phyloP scores from a whole-genome alignment of 2,329 filamentous ascomycete genomes.

The Hymenoscyphus repandus region DNA sequence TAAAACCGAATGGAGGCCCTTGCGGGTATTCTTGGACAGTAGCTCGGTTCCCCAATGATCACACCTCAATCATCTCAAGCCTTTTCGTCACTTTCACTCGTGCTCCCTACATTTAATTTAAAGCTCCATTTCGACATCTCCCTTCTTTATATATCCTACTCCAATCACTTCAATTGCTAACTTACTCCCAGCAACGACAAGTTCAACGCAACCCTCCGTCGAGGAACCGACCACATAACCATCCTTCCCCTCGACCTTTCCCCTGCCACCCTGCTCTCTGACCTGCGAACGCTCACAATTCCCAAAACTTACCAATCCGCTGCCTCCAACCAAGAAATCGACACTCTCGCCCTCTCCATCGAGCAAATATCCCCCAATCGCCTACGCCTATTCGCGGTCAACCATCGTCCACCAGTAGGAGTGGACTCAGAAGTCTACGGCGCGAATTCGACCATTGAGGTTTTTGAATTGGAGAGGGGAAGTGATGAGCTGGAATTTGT shows the following conservation, averaged over 20 bases:
- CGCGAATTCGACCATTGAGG: conserved; percentile 32
- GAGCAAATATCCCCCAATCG: conserved; percentile 14
- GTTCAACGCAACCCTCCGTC: conserved; percentile 13
- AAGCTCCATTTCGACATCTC: no score
- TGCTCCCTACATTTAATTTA: no score
- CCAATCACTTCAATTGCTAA: background rate
- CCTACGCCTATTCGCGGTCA: conserved; percentile 31
- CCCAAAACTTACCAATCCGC: conserved; percentile 1
- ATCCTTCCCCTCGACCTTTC: conserved; percentile 18
- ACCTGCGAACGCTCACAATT: conserved; percentile 9
- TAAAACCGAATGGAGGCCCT: no score
- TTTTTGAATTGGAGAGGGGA: conserved; percentile 27
- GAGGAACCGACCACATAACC: conserved; percentile 14
- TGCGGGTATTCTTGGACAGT: no score
- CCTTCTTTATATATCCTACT: background rate
- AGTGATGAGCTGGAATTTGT: conserved; percentile 24
- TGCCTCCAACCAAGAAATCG: conserved; percentile 12
- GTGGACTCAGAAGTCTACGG: conserved; percentile 24
- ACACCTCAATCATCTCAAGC: no score
- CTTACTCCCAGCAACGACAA: conserved; percentile 9
- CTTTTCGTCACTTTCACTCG: no score
- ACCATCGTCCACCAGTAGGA: conserved; percentile 27
- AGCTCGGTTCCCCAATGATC: no score
- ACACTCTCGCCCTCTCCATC: conserved; percentile 30
- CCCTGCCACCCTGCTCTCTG: conserved; percentile 12